Percentiles rank a stretch among this genome's conserved stretches.
Conservation (phyloP, 2,329 filamentous ascomycete genomes). For the Claviceps maximensis region DNA sequence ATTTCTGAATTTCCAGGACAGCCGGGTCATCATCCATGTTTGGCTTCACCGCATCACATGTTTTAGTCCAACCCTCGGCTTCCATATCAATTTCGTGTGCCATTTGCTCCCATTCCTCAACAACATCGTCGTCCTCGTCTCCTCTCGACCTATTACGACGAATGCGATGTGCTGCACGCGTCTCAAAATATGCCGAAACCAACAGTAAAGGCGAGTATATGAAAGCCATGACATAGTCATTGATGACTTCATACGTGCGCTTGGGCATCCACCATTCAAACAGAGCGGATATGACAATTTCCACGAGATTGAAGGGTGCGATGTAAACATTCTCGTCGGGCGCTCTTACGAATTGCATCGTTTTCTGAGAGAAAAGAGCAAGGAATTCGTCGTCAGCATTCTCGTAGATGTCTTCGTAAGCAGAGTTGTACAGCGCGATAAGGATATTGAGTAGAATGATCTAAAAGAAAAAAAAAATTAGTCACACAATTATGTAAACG, state of each 20-base stretch:
- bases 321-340: constrained; percentile 99
- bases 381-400: constrained; percentile 94
- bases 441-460: constrained; percentile 82
- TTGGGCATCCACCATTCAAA: constrained; percentile 95
- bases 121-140: constrained; percentile 77
- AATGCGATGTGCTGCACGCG: constrained; percentile 51
- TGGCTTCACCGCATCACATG: constrained; percentile 59
- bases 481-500: background rate
- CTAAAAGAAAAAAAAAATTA: constrained; percentile 16
- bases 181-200: constrained; percentile 62
- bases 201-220: constrained; percentile 78
- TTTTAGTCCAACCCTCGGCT: constrained; percentile 72
- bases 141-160: constrained; percentile 61
- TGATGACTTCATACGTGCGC: constrained; percentile 60
- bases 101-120: constrained; percentile 91
- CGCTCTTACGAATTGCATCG: constrained; percentile 90
- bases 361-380: constrained; percentile 84
- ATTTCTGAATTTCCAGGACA: constrained; percentile 52
- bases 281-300: constrained; percentile 64
- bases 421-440: constrained; percentile 92
- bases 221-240: constrained; percentile 76
- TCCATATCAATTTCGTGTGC: constrained; percentile 62
- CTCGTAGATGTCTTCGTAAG: constrained; percentile 87
- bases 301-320: constrained; percentile 85
- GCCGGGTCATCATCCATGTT: constrained; percentile 71